Base-by-base conservation (phyloP, 345 rosid genomes). In the Eucalyptus cloeziana region DNA sequence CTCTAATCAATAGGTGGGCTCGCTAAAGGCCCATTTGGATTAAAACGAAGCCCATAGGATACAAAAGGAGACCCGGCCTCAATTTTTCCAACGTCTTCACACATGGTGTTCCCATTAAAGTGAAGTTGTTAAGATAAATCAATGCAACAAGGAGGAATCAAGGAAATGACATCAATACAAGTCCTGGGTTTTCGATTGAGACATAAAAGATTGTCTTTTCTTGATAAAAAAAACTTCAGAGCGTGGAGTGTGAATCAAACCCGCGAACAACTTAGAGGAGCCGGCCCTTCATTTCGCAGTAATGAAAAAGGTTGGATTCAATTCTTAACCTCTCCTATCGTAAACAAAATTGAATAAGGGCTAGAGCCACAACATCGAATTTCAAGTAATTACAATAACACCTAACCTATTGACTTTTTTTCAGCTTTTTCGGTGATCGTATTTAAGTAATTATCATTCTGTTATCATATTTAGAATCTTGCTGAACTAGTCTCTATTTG, bases 401-500 rank as follows among this genome's bases (percentile, higher is more conserved):
- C 62, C 27, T 56, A 13, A 56, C 27, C 30, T 0, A 56, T 56
- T 56, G 30, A 22, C 62, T 56, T 24, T 56, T 56, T 56, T 56
- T 56, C 7, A 52, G 62, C 30, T 56, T 56, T 56, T 56, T 10
- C 62, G 62, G 62, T 56, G 62, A 56, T 21, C 30, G 27, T 56
- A 9, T 56, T 56, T 56, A 56, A 56, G 27, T 56, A 56, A 56
- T 56, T 56, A 56, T 22, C 62, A 56, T 56, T 24, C 62, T 9
- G 19, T 56, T 10, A 56, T 56, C 62, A 56, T 56, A 56, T 22
- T 22, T 22, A 56, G 62, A 56, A 56, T 56, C 30, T 56, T 56
- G 8, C 27, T 21, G 27, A 56, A 10, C 13, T 56, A 9, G 27
- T 56, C 62, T 22, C 3, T 10, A 0, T 56, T 22, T 24, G 0